Evolutionary conservation across 768 basidiomycete species (phyloP), one percentile per base, ranked within the genome.

Genomic region (Tulasnella sp.): DNA sequence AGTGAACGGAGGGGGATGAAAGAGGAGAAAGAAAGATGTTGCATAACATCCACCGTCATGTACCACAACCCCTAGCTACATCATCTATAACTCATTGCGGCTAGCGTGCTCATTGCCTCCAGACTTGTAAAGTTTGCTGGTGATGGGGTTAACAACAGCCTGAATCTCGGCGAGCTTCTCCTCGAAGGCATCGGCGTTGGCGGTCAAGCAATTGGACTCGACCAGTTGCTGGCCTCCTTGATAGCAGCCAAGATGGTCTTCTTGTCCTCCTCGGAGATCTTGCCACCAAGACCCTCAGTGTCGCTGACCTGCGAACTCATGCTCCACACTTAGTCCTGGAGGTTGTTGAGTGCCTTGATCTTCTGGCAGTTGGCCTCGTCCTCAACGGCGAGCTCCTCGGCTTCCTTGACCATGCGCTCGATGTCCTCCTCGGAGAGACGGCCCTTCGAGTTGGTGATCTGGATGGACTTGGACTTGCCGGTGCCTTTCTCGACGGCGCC

Each of bases 401-500:
- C 94, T 77, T 97, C 95, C 36, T 84, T 87, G 71, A 97, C 91
- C 95, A 96, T 97, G 74, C 94, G 91, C 78, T 97, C 95, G 74
- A 97, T 96, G 74, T 97, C 92, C 74, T 94, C 92, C 76, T 90
- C 88, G 63, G 84, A 86, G 29, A 94, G 88, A 82, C 95, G 92
- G 62, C 93, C 94, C 84, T 95, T 95, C 81, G 96, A 94, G 82
- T 97, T 97, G 77, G 88, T 95, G 82, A 97, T 98, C 42, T 92
- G 95, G 80, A 96, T 93, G n/a, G 40, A 40, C n/a, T 62, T 7
- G 59, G 59, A n/a, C 83, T 98, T 97, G 77, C 95, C 95, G 71
- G 95, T 97, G 12, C 94, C 95, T 86, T 96, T 97, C 83, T 98
- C 95, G 47, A 90, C 84, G 4, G 96, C 95, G 59, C 93, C 93